Evolutionary conservation across 2,329 filamentous ascomycete genomes (phyloP).

Genomic region (Polytolypa hystricis): DNA sequence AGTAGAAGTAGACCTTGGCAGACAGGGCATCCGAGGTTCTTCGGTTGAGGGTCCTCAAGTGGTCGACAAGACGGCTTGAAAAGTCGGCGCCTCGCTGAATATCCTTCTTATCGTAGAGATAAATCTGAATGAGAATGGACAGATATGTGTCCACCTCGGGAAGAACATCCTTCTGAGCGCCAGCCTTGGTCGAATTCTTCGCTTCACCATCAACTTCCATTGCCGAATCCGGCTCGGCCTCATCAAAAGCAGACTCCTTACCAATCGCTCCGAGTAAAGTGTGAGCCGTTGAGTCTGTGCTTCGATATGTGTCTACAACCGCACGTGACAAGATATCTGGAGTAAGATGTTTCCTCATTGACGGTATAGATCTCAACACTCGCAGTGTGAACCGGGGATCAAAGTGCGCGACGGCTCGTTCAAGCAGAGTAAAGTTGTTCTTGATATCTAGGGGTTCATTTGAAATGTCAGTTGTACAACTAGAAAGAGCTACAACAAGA

Average conservation of each 20-base stretch:
- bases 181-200: conserved; percentile 53
- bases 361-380: conserved; percentile 88
- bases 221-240: conserved; percentile 46
- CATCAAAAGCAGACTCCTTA: conserved; percentile 54
- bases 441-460: conserved; percentile 79
- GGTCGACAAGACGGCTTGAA: conserved; percentile 70
- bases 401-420: conserved; percentile 84
- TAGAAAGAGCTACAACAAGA: not conserved
- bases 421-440: conserved; percentile 81
- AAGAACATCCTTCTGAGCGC: conserved; percentile 59
- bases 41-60: conserved; percentile 80
- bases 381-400: conserved; percentile 91
- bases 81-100: conserved; percentile 72
- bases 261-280: conserved; percentile 60
- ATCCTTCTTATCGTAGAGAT: conserved; percentile 75
- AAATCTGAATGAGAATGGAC: conserved; percentile 74
- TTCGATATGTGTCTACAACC: conserved; percentile 68
- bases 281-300: conserved; percentile 55
- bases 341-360: conserved; percentile 81
- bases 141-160: conserved; percentile 85
- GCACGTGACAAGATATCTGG: conserved; percentile 70
- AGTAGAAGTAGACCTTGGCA: conserved; percentile 97
- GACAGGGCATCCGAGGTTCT: conserved; percentile 88
- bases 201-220: conserved; percentile 63
- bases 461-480: too few relatives aligned